A percentile compares a stretch with the other conserved stretches of the same genome.
Conservation (phyloP, 1,284 basidiomycete genomes). For the Wolfiporia cocos region DNA sequence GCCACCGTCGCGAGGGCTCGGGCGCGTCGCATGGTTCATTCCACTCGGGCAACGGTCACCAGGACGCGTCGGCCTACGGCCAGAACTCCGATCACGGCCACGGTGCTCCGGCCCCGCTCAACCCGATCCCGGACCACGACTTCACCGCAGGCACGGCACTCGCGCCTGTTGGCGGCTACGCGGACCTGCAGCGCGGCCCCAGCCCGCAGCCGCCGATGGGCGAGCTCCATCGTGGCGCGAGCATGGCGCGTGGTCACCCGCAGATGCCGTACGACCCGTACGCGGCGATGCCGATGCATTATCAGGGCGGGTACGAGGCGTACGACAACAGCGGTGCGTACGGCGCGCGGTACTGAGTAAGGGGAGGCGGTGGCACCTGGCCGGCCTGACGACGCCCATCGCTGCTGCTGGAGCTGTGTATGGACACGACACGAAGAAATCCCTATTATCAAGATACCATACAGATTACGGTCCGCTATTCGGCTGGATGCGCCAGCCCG, state of each 20-base stretch:
- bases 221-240: slow-evolving; percentile 42
- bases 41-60: slow-evolving; percentile 49
- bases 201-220: slow-evolving; percentile 62
- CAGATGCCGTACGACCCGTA: slow-evolving; percentile 38
- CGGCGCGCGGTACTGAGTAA: slow-evolving; percentile 19
- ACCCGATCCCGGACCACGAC: slow-evolving; percentile 67
- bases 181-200: slow-evolving; percentile 65
- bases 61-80: slow-evolving; percentile 25
- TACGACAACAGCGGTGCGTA: slow-evolving; percentile 26
- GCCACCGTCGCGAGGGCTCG: slow-evolving; percentile 36
- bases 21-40: slow-evolving; percentile 55
- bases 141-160: slow-evolving; percentile 67
- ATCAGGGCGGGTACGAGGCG: slow-evolving; percentile 43
- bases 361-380: slow-evolving; percentile 1
- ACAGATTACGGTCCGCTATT: slow-evolving; percentile 5
- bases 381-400: slow-evolving; percentile 8
- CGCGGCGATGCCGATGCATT: slow-evolving; percentile 48
- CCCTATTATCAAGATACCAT: slow-evolving; percentile 19
- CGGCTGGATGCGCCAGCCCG: slow-evolving; percentile 1
- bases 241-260: slow-evolving; percentile 21
- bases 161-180: slow-evolving; percentile 70
- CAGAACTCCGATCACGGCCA: slow-evolving; percentile 20
- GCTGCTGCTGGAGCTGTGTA: slow-evolving; percentile 16
- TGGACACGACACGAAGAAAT: slow-evolving; percentile 16
- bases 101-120: slow-evolving; percentile 22